Evolutionary conservation across 2,329 filamentous ascomycete genomes (phyloP).

Genomic region (Grosmannia penicillata): DNA sequence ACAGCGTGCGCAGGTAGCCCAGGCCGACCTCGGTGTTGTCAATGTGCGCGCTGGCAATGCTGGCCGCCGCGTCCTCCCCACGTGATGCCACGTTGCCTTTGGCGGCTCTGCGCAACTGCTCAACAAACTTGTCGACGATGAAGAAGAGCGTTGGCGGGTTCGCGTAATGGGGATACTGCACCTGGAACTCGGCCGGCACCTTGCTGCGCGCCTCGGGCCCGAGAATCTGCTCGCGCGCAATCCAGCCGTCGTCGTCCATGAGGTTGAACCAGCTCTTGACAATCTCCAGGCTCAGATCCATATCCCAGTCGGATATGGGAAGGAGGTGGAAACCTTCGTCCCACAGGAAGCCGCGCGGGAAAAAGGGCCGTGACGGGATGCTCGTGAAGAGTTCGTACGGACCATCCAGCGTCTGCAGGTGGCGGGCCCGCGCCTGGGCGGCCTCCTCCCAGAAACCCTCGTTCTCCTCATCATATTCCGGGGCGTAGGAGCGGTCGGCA

Average conservation of each 20-base stretch:
- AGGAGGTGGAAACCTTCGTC: conserved; percentile 94
- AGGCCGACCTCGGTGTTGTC: conserved; percentile 52
- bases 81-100: conserved; percentile 31
- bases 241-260: conserved; percentile 97
- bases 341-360: conserved; percentile 93
- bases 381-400: conserved; percentile 83
- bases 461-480: conserved; percentile 87
- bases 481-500: conserved; percentile 80
- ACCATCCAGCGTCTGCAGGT: conserved; percentile 56
- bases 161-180: conserved; percentile 93
- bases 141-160: conserved; percentile 94
- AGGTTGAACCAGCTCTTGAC: conserved; percentile 91
- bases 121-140: conserved; percentile 69
- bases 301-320: conserved; percentile 86
- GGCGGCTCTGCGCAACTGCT: conserved; percentile 47
- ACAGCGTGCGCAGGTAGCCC: conserved; percentile 60
- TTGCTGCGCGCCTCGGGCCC: conserved; percentile 86
- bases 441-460: conserved; percentile 94
- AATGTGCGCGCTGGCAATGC: conserved; percentile 48
- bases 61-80: conserved; percentile 15
- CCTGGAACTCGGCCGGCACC: conserved; percentile 82
- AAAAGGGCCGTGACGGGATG: conserved; percentile 87
- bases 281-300: conserved; percentile 74
- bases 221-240: conserved; percentile 88
- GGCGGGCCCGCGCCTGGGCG: conserved; percentile 58